Evolutionary conservation across 192 early-diverging fungal genomes (phyloP), one percentile per base, ranked within the genome.

Genomic region (Backusella sp.): DNA sequence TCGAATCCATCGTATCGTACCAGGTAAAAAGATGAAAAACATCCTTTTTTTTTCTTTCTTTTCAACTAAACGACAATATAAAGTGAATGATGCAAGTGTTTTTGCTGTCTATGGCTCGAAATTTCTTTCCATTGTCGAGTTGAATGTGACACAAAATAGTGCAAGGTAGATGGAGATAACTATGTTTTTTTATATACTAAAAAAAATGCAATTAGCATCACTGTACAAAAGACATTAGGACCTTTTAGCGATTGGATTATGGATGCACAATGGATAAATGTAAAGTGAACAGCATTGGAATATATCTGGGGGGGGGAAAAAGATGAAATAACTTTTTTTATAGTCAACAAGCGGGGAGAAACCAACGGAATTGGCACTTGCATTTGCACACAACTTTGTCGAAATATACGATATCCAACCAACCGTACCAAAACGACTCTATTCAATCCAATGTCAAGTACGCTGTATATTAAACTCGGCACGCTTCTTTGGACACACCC

Each of bases 381-480:
- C 89, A 1, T 91, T 90, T 73, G 92, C 91, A 4, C 94, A 96
- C 75, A 94, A 93, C 71, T 89, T 88, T 77, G 90, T 93, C 1
- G 79, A 88, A 49, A 76, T 94, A 3, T 94, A 82, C 76, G 77
- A 88, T 23, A 69, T 78, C 6, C 74, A 77, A 39, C 59, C 79
- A 2, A 34, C 41, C 0, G 59, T 65, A 30, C 80, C 78, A 19
- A 19, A 66, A 32, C 53, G 77, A 2, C 66, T 89, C 1, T 80
- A 85, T 23, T 66, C 67, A 5, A 78, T 87, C 12, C 87, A 90
- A 72, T 96, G 92, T 53, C 81, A 86, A 42, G 90, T 91, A 52
- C 88, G 82, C 30, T 92, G 92, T 65, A 92, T 94, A 30, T 71
- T 95, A 23, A 95, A 95, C 80, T 87, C 92, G 1, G 94, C 94